Percentiles rank a stretch among this genome's conserved stretches.
These are phyloP conservation scores for Elsinoe arachidis DNA, from an alignment of 2,329 filamentous ascomycete species.

Conservation along the genomic window DNA sequence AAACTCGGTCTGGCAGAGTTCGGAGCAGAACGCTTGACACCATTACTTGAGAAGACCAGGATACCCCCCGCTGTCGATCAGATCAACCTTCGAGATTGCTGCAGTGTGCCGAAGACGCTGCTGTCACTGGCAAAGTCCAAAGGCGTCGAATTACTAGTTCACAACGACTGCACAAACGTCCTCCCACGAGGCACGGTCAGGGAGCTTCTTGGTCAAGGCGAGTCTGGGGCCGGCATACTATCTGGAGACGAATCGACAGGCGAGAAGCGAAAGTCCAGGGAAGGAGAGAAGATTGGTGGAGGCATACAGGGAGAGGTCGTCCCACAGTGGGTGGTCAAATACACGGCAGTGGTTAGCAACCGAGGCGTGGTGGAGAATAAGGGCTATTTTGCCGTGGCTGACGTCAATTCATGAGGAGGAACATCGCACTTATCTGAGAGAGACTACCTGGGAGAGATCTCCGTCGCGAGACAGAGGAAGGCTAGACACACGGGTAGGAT, in stretches of 20 bases:
- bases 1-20: conserved; percentile 86
- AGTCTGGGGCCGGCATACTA: conserved; percentile 66
- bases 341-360: conserved; percentile 89
- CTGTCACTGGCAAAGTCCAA: conserved; percentile 74
- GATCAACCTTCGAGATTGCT: conserved; percentile 94
- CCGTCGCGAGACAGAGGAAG: background rate
- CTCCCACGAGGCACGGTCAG: conserved; percentile 75
- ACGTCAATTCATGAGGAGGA: conserved; percentile 37
- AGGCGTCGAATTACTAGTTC: conserved; percentile 79
- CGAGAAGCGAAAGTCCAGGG: conserved; percentile 34
- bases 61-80: conserved; percentile 80
- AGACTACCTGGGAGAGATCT: background rate
- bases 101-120: conserved; percentile 83
- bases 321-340: conserved; percentile 94
- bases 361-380: conserved; percentile 96
- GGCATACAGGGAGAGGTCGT: conserved; percentile 69
- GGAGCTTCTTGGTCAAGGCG: conserved; percentile 67
- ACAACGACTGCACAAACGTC: conserved; percentile 89
- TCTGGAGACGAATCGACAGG: conserved; percentile 45
- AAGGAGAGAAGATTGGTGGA: conserved; percentile 30
- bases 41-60: conserved; percentile 62
- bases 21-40: conserved; percentile 70
- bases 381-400: conserved; percentile 86
- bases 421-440: background rate
- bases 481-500: too few species aligned